phyloP scores from a whole-genome alignment of 202 grass and related monocot genomes.

The Brachypodium distachyon region DNA sequence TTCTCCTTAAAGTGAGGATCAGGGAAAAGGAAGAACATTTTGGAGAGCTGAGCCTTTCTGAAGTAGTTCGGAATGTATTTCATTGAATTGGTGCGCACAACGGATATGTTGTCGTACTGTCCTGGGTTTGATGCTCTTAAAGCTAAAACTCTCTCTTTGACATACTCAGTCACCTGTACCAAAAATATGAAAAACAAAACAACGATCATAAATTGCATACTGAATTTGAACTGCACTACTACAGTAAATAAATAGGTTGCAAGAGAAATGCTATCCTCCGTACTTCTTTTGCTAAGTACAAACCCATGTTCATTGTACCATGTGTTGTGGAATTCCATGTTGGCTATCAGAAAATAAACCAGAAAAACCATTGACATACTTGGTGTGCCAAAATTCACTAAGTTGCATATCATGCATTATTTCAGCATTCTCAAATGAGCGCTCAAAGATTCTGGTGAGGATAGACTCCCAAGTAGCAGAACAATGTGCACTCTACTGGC shows the following conservation, averaged over 20 bases:
- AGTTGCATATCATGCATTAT: neutral
- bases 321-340: neutral
- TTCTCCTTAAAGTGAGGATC: conserved; percentile 99
- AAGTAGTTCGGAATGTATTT: conserved; percentile 96
- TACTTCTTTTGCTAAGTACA: neutral
- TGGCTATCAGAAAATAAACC: neutral
- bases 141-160: conserved; percentile 86
- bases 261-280: neutral
- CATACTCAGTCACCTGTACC: conserved; percentile 84
- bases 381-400: neutral
- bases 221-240: neutral
- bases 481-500: neutral
- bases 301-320: neutral
- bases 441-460: too few relatives aligned
- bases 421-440: too few relatives aligned
- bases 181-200: neutral
- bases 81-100: conserved; percentile 98
- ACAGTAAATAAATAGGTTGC: neutral
- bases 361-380: neutral
- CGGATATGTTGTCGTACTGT: conserved; percentile 78
- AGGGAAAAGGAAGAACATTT: conserved; percentile 97
- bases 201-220: neutral
- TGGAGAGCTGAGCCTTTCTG: conserved; percentile 68
- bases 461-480: neutral
- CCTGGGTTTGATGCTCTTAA: conserved; percentile 63